Base-by-base conservation (phyloP, 257 asterid species). In the Ballota nigra region DNA sequence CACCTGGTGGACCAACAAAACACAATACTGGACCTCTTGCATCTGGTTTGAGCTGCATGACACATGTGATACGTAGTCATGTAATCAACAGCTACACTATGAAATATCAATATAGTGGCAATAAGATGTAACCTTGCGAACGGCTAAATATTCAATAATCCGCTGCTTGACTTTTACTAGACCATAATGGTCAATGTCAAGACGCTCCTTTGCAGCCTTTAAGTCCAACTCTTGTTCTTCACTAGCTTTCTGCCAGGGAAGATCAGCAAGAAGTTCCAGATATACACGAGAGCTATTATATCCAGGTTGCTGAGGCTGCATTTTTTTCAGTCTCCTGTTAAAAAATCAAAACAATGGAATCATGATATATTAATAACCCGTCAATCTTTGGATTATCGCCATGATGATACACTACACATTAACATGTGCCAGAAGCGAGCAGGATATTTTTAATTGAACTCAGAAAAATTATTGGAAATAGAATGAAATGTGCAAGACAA, bases 271-370 rank as follows among this genome's bases (percentile, higher is more conserved):
- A 84, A 95, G 92, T 78, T 95, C 99, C 80, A 95, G 93, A 86
- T 95, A 95, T 36, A 83, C 89, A 13, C 96, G 97, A 40, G 97
- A 89, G 81, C 97, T 92, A 81, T 83, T 92, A 78, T 95, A 95
- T 69, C 98, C 99, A 81, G 97, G 99, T 82, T 92, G 98, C 83
- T 90, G 98, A 53, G 98, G 97, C 89, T 95, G 99, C 98, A 95
- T 95, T 82, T 95, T 95, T 80, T 95, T 95, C 63, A 95, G 89
- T 80, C 93, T 85, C 98, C 98, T 92, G 94, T 28, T 67, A 26
- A 33, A 52, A 55, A 71, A 4, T 51, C 73, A 70, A 28, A 76
- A 73, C 71, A 63, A 68, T 28, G 52, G 40, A 53, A 63, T 36
- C 69, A 71, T 70, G 68, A 53, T 34, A 61, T 43, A 62, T 29